A percentile compares a stretch with the other conserved stretches of the same genome.
phyloP scores from a whole-genome alignment of 352 stramenopile species.

The Globisporangium mamillatum region DNA sequence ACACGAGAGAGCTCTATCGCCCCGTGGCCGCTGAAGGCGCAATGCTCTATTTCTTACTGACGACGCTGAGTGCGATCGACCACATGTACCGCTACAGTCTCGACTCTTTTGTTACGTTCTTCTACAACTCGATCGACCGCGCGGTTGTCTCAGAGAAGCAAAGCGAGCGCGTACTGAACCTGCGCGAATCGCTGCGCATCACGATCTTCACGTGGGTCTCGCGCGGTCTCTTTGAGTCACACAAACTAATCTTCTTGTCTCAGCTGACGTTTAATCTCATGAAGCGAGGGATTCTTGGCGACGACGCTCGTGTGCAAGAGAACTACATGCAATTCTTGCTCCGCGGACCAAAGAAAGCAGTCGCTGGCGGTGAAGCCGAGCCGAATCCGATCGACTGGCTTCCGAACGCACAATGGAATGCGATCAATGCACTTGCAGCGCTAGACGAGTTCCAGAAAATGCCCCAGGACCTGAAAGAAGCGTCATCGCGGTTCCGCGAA shows the following conservation, averaged over 20 bases:
- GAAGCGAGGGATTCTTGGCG: slow-evolving; percentile 93
- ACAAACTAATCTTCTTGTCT: slow-evolving; percentile 97
- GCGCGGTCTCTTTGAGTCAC: slow-evolving; percentile 93
- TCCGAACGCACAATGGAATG: slow-evolving; percentile 89
- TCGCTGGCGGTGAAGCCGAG: slow-evolving; percentile 43
- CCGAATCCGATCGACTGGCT: slow-evolving; percentile 90
- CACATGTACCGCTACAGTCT: slow-evolving; percentile 99
- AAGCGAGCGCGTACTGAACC: slow-evolving; percentile 88
- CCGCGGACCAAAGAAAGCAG: slow-evolving; percentile 79
- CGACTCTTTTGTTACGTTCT: slow-evolving; percentile 97
- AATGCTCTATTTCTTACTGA: slow-evolving; percentile 98
- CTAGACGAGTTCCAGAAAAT: slow-evolving; percentile 98
- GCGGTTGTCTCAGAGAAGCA: slow-evolving; percentile 85
- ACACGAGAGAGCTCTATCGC: slow-evolving; percentile 93
- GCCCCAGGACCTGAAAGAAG: slow-evolving; percentile 94
- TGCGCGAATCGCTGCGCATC: slow-evolving; percentile 93
- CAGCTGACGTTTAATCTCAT: slow-evolving; percentile 98
- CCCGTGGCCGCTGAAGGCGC: slow-evolving; percentile 92
- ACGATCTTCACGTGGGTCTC: slow-evolving; percentile 97
- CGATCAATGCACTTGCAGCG: slow-evolving; percentile 87
- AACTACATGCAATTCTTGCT: slow-evolving; percentile 97
- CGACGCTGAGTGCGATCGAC: slow-evolving; percentile 93
- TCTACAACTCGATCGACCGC: slow-evolving; percentile 95
- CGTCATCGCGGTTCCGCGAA: slow-evolving; percentile 94
- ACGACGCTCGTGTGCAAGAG: slow-evolving; percentile 92